phyloP scores from a whole-genome alignment of 202 grass and related monocot species.

The Panicum hallii region DNA sequence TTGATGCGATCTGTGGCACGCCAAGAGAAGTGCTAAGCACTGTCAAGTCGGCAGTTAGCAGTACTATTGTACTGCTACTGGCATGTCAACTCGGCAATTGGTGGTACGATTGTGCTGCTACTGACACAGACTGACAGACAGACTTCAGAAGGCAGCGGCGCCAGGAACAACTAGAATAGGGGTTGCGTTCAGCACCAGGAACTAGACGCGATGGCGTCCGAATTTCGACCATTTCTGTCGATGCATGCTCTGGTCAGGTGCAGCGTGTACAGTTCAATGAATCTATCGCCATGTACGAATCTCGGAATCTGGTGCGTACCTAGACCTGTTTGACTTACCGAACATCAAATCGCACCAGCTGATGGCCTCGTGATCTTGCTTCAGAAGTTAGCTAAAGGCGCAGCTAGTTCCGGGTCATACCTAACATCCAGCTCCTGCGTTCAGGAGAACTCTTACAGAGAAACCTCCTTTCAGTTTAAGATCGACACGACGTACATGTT shows the following conservation, averaged over 20 bases:
- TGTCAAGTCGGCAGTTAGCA: not conserved
- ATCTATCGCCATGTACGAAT: not conserved
- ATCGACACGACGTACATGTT: constrained; percentile 7
- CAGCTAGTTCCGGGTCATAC: constrained; percentile 21
- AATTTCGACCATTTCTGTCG: too few species aligned
- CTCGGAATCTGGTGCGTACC: constrained; percentile 9
- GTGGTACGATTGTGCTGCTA: not conserved
- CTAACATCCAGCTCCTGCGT: constrained; percentile 30
- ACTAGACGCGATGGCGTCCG: not conserved
- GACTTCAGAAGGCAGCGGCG: not conserved
- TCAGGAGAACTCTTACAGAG: not conserved
- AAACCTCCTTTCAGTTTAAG: constrained; percentile 19
- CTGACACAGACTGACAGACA: not conserved
- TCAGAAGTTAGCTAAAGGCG: constrained; percentile 14
- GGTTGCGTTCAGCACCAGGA: not conserved
- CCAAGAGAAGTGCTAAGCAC: too few species aligned
- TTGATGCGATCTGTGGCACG: not conserved
- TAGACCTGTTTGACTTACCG: not conserved
- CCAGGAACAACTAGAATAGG: not conserved
- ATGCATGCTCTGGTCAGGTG: not conserved
- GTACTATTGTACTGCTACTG: not conserved
- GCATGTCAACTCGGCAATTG: not conserved
- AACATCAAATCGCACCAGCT: not conserved
- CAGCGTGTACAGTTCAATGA: not conserved
- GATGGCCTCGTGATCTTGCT: constrained; percentile 28